Evolutionary conservation across 768 basidiomycete genomes (phyloP).

Genomic region (Trametes maxima): DNA sequence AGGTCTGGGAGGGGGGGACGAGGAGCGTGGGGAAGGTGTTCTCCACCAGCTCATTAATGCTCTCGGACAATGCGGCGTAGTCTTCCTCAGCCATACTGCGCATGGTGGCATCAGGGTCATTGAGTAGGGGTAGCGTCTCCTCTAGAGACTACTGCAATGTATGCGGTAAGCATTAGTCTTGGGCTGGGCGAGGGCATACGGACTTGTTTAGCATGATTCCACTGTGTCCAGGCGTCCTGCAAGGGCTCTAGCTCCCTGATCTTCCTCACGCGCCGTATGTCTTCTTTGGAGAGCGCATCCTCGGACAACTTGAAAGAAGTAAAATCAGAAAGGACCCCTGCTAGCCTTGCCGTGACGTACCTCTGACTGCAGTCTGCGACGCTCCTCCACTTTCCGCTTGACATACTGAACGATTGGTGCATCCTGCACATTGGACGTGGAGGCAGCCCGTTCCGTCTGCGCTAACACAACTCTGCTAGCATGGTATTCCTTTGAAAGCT

Average conservation of each 20-base stretch:
- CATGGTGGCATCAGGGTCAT: slow-evolving; percentile 77
- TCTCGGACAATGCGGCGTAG: slow-evolving; percentile 46
- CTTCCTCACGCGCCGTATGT: slow-evolving; percentile 59
- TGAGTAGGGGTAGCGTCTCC: slow-evolving; percentile 62
- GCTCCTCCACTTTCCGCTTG: slow-evolving; percentile 26
- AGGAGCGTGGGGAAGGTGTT: slow-evolving; percentile 69
- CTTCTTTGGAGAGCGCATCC: slow-evolving; percentile 51
- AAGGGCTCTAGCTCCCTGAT: slow-evolving; percentile 73
- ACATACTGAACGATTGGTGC: slow-evolving; percentile 31
- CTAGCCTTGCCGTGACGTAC: slow-evolving; percentile 6
- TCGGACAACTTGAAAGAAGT: slow-evolving; percentile 49
- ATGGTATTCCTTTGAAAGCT: neutral
- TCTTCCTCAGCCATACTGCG: slow-evolving; percentile 75
- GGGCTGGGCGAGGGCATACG: slow-evolving; percentile 19
- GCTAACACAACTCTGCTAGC: neutral
- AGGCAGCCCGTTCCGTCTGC: slow-evolving; percentile 6
- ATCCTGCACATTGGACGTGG: slow-evolving; percentile 4
- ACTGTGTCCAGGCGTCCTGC: slow-evolving; percentile 67
- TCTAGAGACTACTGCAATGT: slow-evolving; percentile 58
- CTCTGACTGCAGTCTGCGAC: slow-evolving; percentile 26
- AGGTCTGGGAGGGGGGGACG: slow-evolving; percentile 69
- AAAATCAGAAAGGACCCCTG: neutral
- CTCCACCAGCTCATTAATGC: slow-evolving; percentile 33
- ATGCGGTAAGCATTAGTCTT: slow-evolving; percentile 1
- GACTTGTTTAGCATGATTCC: slow-evolving; percentile 60